Base-by-base conservation (phyloP, 768 basidiomycete genomes). In the Mycena venus region DNA sequence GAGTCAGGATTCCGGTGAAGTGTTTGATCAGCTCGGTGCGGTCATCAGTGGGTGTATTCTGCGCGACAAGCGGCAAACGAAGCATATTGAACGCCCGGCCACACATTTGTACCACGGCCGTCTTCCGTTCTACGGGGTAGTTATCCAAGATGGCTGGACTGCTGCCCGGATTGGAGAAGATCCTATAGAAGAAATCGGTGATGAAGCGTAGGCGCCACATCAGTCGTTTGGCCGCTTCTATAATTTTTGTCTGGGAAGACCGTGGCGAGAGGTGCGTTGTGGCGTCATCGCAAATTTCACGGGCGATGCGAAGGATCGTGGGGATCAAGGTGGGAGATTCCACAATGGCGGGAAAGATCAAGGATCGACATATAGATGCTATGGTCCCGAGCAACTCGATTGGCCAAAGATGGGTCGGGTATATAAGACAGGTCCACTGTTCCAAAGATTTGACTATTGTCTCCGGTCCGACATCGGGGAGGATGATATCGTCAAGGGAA, bases 401-500 rank as follows among this genome's bases (percentile, higher is more conserved):
- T 17, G 68, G 59, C 68, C 68, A 70, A 31, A 38, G 68, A 38
- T 62, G 34, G 3, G 9, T 3, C 6, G 53, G 11, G 60, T 32
- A 27, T 34, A 70, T 62, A 23, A 19, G 27, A 4, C 27, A 27
- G 19, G 32, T 42, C 68, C 68, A 70, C 27, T 70, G 68, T 27
- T 70, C 68, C 21, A 70, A 19, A 7, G 68, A 70, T 31, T 62
- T 53, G 36, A 70, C 60, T 3, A 38, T 62, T 1, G 27, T 55
- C 11, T 70, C 49, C 3, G 68, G 25, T 0, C 68, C 68, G 6
- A 70, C 23, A 19, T n/a, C n/a, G 14, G 8, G 68, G 68, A 17
- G 55, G 47, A 70, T 53, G n/a, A 70, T 62, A 19, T 70, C 68
- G 11, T 70, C 47, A 3, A 70, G 59, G n/a, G 59, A 38, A n/a